Conservation (phyloP, 768 basidiomycete species). For the Cantharellus anzutake region DNA sequence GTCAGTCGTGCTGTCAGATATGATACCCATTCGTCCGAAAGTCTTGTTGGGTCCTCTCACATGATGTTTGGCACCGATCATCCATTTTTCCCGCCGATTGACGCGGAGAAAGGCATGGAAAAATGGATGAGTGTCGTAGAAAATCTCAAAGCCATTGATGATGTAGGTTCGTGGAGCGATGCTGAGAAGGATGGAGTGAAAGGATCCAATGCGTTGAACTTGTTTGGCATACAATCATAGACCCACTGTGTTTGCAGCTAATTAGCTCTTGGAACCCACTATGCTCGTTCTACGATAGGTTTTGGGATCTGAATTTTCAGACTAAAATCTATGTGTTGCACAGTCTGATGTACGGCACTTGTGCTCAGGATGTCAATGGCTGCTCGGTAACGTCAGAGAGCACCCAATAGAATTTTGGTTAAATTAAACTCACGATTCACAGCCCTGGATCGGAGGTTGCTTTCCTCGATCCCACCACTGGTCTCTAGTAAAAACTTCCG, state of each 20-base stretch:
- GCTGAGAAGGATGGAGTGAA: slow-evolving; percentile 44
- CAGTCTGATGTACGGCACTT: slow-evolving; percentile 77
- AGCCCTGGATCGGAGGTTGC: slow-evolving; percentile 59
- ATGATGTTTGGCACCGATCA: slow-evolving; percentile 70
- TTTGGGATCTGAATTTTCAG: slow-evolving; percentile 65
- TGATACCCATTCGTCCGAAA: slow-evolving; percentile 7
- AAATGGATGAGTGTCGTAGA: slow-evolving; percentile 78
- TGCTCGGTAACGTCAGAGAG: background rate
- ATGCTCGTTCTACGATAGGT: background rate
- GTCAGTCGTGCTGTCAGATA: slow-evolving; percentile 41
- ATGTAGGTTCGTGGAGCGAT: slow-evolving; percentile 39
- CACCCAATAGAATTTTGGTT: background rate
- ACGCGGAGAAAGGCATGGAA: slow-evolving; percentile 23
- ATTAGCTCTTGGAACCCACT: background rate
- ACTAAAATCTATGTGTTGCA: slow-evolving; percentile 90
- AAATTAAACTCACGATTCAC: slow-evolving; percentile 49
- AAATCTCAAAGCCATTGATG: slow-evolving; percentile 62
- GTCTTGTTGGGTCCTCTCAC: slow-evolving; percentile 5
- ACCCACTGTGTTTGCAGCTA: slow-evolving; percentile 35
- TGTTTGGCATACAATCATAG: slow-evolving; percentile 34
- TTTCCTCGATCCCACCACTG: slow-evolving; percentile 86
- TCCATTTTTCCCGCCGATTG: slow-evolving; percentile 76
- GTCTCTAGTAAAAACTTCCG: slow-evolving; percentile 82
- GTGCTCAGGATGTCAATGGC: slow-evolving; percentile 82
- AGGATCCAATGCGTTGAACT: slow-evolving; percentile 49